Evolutionary conservation across 2,329 filamentous ascomycete species (phyloP).

Genomic region (Hypoxylon sp.): DNA sequence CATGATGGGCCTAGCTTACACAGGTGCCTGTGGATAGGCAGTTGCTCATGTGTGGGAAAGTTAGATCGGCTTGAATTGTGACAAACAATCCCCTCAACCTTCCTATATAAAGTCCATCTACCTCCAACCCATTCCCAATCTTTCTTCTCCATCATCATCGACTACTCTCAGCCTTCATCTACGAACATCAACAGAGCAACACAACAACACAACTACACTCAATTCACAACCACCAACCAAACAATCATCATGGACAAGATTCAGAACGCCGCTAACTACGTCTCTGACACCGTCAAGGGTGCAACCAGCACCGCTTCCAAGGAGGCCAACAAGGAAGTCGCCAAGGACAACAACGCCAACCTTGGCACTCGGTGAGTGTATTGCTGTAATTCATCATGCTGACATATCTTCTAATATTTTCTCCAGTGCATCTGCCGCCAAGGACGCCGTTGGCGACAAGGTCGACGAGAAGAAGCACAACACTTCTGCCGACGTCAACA

Average conservation of each 20-base stretch:
- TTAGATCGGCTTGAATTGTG: constrained; percentile 10
- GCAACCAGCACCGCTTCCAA: constrained; percentile 69
- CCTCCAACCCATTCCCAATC: constrained; percentile 7
- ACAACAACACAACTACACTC: constrained; percentile 33
- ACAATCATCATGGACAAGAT: constrained; percentile 64
- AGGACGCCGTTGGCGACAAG: constrained; percentile 65
- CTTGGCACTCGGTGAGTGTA: constrained; percentile 66
- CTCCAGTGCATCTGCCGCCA: constrained; percentile 61
- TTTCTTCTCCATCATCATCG: constrained; percentile 19
- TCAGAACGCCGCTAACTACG: constrained; percentile 77
- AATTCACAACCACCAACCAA: constrained; percentile 38
- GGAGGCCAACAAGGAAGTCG: constrained; percentile 77
- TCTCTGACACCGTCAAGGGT: constrained; percentile 73
- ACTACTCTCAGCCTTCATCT: constrained; percentile 45
- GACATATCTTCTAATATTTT: constrained; percentile 47
- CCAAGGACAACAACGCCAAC: constrained; percentile 70
- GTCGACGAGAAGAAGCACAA: constrained; percentile 56
- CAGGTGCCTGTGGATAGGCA: constrained; percentile 4
- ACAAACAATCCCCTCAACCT: constrained; percentile 30
- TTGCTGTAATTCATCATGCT: background rate
- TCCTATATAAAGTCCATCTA: constrained; percentile 34
- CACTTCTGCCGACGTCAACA: constrained; percentile 54
- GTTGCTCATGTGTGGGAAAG: background rate
- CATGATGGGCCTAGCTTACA: constrained; percentile 32
- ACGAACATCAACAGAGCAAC: constrained; percentile 11